These are phyloP conservation scores for Macrocystidia cucumis DNA, from an alignment of 1,284 basidiomycete genomes.

Conservation along the genomic window DNA sequence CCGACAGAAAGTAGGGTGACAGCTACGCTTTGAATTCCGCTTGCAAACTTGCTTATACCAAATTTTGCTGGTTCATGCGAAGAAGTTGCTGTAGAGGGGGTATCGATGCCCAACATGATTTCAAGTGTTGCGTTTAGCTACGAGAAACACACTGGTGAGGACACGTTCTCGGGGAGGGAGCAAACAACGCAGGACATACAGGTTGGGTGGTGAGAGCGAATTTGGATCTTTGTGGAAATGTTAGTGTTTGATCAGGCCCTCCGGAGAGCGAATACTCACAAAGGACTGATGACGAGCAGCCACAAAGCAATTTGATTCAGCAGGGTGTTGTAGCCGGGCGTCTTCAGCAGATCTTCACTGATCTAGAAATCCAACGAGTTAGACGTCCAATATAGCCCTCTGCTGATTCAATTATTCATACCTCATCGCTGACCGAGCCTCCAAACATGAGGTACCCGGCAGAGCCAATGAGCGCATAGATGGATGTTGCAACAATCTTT, in stretches of 20 bases:
- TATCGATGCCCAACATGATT: conserved; percentile 62
- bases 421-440: conserved; percentile 75
- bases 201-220: conserved; percentile 85
- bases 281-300: conserved; percentile 84
- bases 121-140: conserved; percentile 79
- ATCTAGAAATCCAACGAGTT: conserved; percentile 40
- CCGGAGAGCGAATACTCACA: conserved; percentile 37
- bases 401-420: conserved; percentile 32
- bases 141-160: conserved; percentile 8
- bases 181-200: conserved; percentile 42
- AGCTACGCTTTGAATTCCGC: conserved; percentile 48
- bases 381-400: background rate
- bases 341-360: conserved; percentile 76
- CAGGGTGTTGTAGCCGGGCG: conserved; percentile 65
- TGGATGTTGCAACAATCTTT: conserved; percentile 67
- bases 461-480: conserved; percentile 78
- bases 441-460: conserved; percentile 95
- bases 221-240: conserved; percentile 53
- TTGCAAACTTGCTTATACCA: conserved; percentile 17
- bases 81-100: conserved; percentile 24
- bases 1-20: conserved; percentile 56
- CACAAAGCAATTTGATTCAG: conserved; percentile 80
- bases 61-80: conserved; percentile 18
- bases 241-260: conserved; percentile 8
- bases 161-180: background rate